Evolutionary conservation across 2,329 filamentous ascomycete species (phyloP).

Genomic region (Trichoderma afroharzianum): DNA sequence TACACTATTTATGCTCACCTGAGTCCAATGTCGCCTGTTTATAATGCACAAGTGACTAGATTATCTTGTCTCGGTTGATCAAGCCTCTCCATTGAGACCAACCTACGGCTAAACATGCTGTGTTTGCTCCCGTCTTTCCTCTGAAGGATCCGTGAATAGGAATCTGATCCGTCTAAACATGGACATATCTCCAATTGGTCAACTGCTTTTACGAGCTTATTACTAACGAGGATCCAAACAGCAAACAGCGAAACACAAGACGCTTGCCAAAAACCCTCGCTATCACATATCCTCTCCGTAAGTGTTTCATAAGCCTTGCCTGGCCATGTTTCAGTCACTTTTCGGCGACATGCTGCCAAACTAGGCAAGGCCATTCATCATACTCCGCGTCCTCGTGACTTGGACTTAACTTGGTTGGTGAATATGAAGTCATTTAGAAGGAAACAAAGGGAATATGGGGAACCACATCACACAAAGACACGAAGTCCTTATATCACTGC

Average conservation of each 20-base stretch:
- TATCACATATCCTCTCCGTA: background rate
- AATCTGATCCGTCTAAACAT: background rate
- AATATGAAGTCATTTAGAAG: background rate
- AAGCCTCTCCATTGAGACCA: background rate
- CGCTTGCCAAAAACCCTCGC: background rate
- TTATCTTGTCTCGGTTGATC: background rate
- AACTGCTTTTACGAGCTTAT: background rate
- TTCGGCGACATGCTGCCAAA: background rate
- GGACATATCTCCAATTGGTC: background rate
- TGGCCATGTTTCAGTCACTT: background rate
- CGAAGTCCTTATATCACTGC: background rate
- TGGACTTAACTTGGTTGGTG: background rate
- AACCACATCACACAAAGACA: background rate
- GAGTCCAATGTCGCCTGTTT: background rate
- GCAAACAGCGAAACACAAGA: background rate
- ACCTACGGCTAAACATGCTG: background rate
- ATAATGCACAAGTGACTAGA: background rate
- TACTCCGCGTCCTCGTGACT: background rate
- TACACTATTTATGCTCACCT: background rate
- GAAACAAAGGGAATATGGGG: background rate
- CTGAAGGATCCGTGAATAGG: background rate
- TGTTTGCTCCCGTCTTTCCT: background rate
- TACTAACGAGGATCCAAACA: background rate
- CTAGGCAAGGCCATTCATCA: background rate
- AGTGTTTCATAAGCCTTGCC: background rate